Percentiles rank a stretch among this genome's conserved stretches.
These are phyloP conservation scores for Boletus calvinii DNA, from an alignment of 1,284 basidiomycete species.

Conservation along the genomic window DNA sequence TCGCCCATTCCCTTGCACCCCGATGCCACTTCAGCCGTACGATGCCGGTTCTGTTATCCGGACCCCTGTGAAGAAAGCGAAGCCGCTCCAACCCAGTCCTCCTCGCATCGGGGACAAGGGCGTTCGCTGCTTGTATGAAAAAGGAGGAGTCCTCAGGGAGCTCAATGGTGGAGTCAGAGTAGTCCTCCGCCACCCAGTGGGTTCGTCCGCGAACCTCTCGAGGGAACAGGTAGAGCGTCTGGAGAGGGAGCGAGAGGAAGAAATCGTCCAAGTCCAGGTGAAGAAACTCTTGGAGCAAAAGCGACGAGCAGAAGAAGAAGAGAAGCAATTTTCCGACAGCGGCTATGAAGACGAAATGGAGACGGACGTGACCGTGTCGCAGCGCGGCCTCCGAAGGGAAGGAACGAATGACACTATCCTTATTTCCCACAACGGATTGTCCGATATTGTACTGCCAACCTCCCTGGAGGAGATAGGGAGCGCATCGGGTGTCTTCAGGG, in stretches of 20 bases:
- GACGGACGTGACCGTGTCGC: not conserved
- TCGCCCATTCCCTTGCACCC: conserved; percentile 26
- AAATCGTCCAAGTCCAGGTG: conserved; percentile 22
- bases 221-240: conserved; percentile 24
- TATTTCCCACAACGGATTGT: conserved; percentile 6
- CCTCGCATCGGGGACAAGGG: conserved; percentile 29
- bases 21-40: conserved; percentile 21
- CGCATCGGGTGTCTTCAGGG: conserved; percentile 6
- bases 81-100: conserved; percentile 31
- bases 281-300: conserved; percentile 23
- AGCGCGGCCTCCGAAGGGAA: conserved; percentile 7
- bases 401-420: conserved; percentile 10
- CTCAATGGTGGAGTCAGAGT: conserved; percentile 18
- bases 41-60: conserved; percentile 31
- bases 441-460: not conserved
- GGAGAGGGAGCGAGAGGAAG: conserved; percentile 16
- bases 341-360: conserved; percentile 23
- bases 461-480: conserved; percentile 1
- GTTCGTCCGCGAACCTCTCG: conserved; percentile 23
- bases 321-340: conserved; percentile 1
- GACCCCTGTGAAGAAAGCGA: conserved; percentile 31
- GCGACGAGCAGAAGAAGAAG: conserved; percentile 7
- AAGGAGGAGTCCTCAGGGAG: conserved; percentile 17
- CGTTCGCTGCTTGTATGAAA: conserved; percentile 24
- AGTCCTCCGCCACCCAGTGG: conserved; percentile 23